A percentile compares a stretch with the other conserved stretches of the same genome.
phyloP scores from a whole-genome alignment of 345 rosid genomes.

The Physaria fendleri region DNA sequence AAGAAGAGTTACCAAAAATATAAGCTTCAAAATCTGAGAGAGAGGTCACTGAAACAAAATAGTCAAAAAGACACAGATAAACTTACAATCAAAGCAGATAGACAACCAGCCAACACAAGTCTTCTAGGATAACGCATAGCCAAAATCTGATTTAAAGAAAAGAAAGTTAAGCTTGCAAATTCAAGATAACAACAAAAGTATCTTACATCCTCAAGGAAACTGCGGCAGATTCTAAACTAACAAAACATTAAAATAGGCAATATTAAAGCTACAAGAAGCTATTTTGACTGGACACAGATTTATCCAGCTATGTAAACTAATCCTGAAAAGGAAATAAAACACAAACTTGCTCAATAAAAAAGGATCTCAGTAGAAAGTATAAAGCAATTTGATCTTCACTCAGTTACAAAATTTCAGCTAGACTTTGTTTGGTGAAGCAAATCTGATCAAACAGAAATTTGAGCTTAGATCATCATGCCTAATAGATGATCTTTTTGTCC shows the following conservation, averaged over 20 bases:
- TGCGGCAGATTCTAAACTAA: background rate
- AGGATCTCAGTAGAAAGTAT: background rate
- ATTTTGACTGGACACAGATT: background rate
- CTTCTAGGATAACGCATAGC: conserved; percentile 98
- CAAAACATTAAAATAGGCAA: background rate
- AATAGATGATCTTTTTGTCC: background rate
- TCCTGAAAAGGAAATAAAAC: background rate
- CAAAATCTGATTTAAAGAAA: conserved; percentile 54
- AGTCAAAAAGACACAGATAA: background rate
- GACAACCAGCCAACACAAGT: conserved; percentile 89
- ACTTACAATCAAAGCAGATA: conserved; percentile 70
- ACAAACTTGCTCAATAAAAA: background rate
- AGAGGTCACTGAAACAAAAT: background rate
- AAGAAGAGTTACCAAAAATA: conserved; percentile 21
- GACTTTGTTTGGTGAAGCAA: background rate
- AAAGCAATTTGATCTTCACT: background rate
- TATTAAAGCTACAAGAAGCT: background rate
- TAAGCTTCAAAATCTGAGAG: background rate
- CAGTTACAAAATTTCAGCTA: background rate
- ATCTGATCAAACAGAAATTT: background rate
- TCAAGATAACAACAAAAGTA: background rate
- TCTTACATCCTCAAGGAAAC: background rate
- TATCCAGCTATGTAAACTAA: background rate
- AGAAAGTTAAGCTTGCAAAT: background rate
- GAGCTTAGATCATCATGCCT: background rate